Evolutionary conservation across 306 rosid species (phyloP).

Genomic region (Erythrophleum fordii): DNA sequence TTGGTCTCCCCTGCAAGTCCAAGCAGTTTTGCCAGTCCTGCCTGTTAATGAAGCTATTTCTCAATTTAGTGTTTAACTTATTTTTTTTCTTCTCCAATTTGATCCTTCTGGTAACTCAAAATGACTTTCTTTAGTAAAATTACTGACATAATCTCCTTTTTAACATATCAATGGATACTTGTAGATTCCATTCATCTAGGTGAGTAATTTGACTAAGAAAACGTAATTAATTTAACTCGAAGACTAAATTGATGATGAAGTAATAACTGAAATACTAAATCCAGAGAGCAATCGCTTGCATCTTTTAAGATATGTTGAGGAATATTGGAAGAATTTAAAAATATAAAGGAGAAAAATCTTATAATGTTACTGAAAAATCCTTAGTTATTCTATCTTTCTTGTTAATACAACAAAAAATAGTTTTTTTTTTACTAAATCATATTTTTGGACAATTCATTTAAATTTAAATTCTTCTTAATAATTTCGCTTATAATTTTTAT

Average conservation of each 20-base stretch:
- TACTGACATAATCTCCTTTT: not conserved
- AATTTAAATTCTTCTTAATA: too few species aligned
- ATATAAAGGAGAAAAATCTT: not conserved
- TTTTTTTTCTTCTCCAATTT: not conserved
- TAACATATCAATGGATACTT: too few species aligned
- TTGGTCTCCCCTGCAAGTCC: slow-evolving; percentile 98
- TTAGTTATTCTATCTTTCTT: too few species aligned
- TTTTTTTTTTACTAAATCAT: too few species aligned
- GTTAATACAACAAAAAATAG: too few species aligned
- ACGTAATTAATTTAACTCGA: not conserved
- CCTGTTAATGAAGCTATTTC: slow-evolving; percentile 51
- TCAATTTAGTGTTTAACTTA: not conserved
- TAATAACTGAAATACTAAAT: not conserved
- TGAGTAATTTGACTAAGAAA: not conserved
- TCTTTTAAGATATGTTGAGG: too few species aligned
- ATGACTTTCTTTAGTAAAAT: not conserved
- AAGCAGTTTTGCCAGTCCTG: slow-evolving; percentile 88
- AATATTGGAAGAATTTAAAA: too few species aligned
- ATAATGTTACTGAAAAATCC: not conserved
- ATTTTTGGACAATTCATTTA: too few species aligned
- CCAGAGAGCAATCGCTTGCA: not conserved
- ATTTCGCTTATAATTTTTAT: too few species aligned
- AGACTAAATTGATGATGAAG: not conserved
- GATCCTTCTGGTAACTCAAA: not conserved
- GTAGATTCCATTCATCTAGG: not conserved